Evolutionary conservation across 1,284 basidiomycete species (phyloP).

Genomic region (Microbotryum intermedium): DNA sequence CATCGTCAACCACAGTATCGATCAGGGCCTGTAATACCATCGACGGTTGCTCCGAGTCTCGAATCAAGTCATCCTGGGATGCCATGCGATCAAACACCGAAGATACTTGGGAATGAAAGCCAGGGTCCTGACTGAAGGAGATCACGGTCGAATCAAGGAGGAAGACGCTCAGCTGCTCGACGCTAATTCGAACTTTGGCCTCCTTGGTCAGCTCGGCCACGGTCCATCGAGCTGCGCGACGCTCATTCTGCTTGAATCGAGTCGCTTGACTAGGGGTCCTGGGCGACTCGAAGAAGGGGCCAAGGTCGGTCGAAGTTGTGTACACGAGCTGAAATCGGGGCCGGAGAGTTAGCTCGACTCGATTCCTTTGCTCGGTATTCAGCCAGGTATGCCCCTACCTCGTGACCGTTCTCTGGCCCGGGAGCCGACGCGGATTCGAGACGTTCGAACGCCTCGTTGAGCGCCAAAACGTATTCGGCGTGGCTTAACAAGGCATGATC

Average conservation of each 20-base stretch:
- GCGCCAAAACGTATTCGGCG: not conserved
- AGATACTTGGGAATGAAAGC: conserved; percentile 13
- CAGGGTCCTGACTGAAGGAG: conserved; percentile 20
- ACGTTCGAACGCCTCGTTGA: conserved; percentile 5
- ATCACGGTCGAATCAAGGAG: conserved; percentile 19
- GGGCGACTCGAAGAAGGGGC: no score
- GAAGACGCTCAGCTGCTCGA: conserved; percentile 23
- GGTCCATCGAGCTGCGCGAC: conserved; percentile 11
- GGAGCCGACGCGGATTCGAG: no score
- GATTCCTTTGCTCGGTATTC: no score
- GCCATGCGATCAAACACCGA: conserved; percentile 18
- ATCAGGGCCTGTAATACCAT: conserved; percentile 22
- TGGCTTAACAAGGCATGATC: conserved; percentile 1
- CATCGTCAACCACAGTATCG: conserved; percentile 9
- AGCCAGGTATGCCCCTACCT: no score
- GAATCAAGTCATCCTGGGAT: conserved; percentile 11
- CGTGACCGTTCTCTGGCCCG: no score
- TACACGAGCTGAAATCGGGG: no score
- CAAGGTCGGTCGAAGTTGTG: no score
- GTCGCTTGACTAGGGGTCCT: not conserved
- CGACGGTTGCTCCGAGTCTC: conserved; percentile 16
- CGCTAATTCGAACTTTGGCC: conserved; percentile 22
- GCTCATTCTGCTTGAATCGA: conserved; percentile 6
- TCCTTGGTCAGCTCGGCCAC: conserved; percentile 17
- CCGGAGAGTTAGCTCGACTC: no score